These are phyloP conservation scores for Neocallimastix lanati DNA, from an alignment of 192 early-diverging fungal genomes.

Conservation along the genomic window DNA sequence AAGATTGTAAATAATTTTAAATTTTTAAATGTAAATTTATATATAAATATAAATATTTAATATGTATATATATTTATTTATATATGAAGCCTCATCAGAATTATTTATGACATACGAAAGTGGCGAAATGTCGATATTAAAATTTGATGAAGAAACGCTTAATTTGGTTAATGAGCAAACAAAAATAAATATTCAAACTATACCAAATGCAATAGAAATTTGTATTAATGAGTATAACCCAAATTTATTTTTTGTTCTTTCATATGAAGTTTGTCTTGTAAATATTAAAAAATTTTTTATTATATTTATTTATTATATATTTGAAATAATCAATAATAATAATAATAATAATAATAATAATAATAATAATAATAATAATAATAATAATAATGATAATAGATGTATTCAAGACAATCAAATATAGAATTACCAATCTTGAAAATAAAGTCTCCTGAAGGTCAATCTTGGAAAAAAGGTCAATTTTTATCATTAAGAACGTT, in stretches of 20 bases:
- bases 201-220: neutral
- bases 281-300: neutral
- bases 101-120: neutral
- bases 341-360: too few species aligned
- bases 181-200: neutral
- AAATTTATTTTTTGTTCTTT: neutral
- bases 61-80: too few species aligned
- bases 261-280: neutral
- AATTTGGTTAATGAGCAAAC: neutral
- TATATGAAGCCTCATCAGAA: neutral
- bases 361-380: too few species aligned
- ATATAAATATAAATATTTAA: too few species aligned
- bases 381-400: neutral
- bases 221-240: neutral
- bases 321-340: too few species aligned
- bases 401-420: neutral
- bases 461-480: neutral
- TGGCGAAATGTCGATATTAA: neutral
- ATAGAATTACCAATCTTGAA: neutral
- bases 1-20: neutral
- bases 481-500: neutral
- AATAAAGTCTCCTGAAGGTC: neutral
- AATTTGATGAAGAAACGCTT: neutral
- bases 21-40: neutral
- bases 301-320: too few species aligned